These are phyloP conservation scores for Isabelozyma pseudorhagii DNA, from an alignment of 805 yeast genomes.

Conservation along the genomic window DNA sequence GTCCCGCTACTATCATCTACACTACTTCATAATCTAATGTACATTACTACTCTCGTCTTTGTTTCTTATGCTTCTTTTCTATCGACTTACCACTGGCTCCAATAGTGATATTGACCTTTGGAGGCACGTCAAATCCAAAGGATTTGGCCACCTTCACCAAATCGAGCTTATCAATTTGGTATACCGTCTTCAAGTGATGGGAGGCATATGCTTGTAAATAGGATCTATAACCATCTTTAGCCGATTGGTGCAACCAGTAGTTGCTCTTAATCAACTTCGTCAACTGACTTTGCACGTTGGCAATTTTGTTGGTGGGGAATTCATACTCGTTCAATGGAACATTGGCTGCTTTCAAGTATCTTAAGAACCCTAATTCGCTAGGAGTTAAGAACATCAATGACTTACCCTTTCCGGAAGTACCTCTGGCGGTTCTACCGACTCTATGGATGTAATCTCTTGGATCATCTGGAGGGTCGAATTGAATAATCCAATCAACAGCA, in stretches of 20 bases:
- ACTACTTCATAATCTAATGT: background rate
- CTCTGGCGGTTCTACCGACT: constrained; percentile 99
- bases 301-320: constrained; percentile 90
- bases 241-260: constrained; percentile 91
- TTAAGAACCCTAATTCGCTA: constrained; percentile 86
- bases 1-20: too few species aligned
- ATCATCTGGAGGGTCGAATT: constrained; percentile 99
- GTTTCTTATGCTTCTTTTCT: constrained; percentile 47
- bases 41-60: constrained; percentile 24
- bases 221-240: constrained; percentile 96
- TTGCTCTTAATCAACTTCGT: constrained; percentile 88
- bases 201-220: constrained; percentile 97
- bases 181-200: constrained; percentile 93
- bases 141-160: constrained; percentile 92
- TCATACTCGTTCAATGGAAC: constrained; percentile 97
- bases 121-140: constrained; percentile 93
- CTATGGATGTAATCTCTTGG: constrained; percentile 99
- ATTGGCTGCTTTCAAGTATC: constrained; percentile 93
- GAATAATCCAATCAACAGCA: constrained; percentile 98
- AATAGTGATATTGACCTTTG: constrained; percentile 92
- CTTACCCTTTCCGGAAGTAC: constrained; percentile 82
- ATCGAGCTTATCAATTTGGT: constrained; percentile 93
- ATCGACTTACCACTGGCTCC: constrained; percentile 83
- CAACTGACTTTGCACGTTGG: constrained; percentile 92
- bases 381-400: constrained; percentile 95